Evolutionary conservation across 257 asterid species (phyloP).

Genomic region (Hygrophila difformis): DNA sequence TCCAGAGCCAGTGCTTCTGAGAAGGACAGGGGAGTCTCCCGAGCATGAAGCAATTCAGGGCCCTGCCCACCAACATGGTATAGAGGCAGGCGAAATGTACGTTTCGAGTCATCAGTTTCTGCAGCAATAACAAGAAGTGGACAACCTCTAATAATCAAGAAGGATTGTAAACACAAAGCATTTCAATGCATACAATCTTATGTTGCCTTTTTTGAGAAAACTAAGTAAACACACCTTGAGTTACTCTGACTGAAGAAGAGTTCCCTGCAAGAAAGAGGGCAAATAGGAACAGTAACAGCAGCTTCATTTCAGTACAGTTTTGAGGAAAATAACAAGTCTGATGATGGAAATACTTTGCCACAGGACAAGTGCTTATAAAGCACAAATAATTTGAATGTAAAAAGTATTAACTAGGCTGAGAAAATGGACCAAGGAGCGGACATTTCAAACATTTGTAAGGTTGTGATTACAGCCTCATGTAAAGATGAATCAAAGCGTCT

Average conservation of each 20-base stretch:
- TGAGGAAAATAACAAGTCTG: neutral
- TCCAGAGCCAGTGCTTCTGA: constrained; percentile 24
- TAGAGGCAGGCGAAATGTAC: constrained; percentile 32
- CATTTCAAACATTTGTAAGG: too few species aligned
- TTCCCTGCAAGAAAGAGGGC: constrained; percentile 27
- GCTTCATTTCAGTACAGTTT: constrained; percentile 15
- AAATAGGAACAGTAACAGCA: constrained; percentile 15
- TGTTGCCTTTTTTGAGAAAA: neutral
- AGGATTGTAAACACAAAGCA: neutral
- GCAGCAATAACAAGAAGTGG: constrained; percentile 10
- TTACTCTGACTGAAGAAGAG: constrained; percentile 26
- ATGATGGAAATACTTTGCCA: constrained; percentile 1
- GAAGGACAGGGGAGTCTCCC: constrained; percentile 13
- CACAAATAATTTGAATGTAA: neutral
- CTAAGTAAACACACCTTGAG: constrained; percentile 23
- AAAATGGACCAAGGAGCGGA: too few species aligned
- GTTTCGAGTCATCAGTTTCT: constrained; percentile 17
- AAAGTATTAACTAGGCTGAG: too few species aligned
- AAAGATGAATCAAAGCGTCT: constrained; percentile 2
- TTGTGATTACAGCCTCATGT: too few species aligned
- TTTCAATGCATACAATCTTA: neutral
- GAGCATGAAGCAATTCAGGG: constrained; percentile 6
- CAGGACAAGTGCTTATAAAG: constrained; percentile 20
- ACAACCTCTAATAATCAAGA: too few species aligned
- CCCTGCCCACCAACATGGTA: constrained; percentile 19